phyloP scores from a whole-genome alignment of 1,284 basidiomycete genomes.

The Pseudozyma sp. region DNA sequence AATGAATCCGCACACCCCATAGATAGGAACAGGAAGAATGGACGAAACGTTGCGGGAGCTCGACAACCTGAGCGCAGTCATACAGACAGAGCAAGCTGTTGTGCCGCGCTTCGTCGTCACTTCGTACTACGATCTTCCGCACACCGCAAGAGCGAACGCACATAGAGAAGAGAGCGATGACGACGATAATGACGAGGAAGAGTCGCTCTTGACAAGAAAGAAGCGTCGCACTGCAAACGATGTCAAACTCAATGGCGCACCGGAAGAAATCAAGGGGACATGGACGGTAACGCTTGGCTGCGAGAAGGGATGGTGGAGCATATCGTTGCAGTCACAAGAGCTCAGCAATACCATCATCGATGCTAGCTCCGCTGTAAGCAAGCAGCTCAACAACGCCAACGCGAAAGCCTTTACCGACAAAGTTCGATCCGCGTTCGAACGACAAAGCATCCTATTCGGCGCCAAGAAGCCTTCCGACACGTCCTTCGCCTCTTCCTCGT shows the following conservation, averaged over 20 bases:
- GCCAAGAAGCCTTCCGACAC: neutral
- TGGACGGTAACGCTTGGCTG: conserved; percentile 24
- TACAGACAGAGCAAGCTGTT: conserved; percentile 4
- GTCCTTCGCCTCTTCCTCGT: neutral
- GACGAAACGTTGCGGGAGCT: conserved; percentile 7
- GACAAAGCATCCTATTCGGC: conserved; percentile 23
- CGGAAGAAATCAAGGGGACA: neutral
- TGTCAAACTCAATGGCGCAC: neutral
- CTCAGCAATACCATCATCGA: neutral
- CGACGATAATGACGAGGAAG: conserved; percentile 9
- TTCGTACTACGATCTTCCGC: neutral
- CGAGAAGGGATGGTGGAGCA: conserved; percentile 28
- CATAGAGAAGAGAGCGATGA: neutral
- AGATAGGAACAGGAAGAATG: conserved; percentile 4
- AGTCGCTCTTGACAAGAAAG: neutral
- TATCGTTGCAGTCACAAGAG: neutral
- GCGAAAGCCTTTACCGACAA: conserved; percentile 5
- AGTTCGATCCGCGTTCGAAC: conserved; percentile 9
- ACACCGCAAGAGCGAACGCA: neutral
- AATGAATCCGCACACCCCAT: neutral
- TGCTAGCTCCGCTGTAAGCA: neutral
- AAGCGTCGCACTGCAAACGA: neutral
- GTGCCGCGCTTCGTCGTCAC: conserved; percentile 9
- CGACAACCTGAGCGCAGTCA: conserved; percentile 14
- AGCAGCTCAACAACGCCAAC: neutral